phyloP scores from a whole-genome alignment of 371 early-diverging fungal genomes.

The Mortierella sp. region DNA sequence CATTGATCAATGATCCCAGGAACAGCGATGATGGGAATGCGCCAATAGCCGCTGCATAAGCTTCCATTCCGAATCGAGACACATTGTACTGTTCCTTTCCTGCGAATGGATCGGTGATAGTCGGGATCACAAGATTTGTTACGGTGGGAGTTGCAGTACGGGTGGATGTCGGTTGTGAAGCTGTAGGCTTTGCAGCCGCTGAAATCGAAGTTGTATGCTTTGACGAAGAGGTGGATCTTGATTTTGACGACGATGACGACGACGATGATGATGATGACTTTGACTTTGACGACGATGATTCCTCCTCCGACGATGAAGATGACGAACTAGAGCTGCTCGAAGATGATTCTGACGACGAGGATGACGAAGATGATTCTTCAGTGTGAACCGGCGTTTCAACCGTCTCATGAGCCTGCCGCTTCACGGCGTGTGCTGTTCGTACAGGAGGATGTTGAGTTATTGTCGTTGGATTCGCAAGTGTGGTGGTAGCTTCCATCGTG shows the following conservation, averaged over 20 bases:
- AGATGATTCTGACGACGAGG: background rate
- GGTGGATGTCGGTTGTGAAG: too few relatives aligned
- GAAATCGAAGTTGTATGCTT: background rate
- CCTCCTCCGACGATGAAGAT: slow-evolving; percentile 4
- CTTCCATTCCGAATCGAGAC: slow-evolving; percentile 55
- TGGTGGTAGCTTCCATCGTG: slow-evolving; percentile 1
- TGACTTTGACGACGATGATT: background rate
- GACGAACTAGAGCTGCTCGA: slow-evolving; percentile 3
- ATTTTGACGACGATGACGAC: background rate
- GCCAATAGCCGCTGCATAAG: slow-evolving; percentile 58
- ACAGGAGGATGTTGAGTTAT: background rate
- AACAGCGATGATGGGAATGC: slow-evolving; percentile 57
- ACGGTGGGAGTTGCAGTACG: background rate
- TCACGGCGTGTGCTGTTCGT: background rate
- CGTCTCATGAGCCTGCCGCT: slow-evolving; percentile 19
- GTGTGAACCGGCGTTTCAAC: too few relatives aligned
- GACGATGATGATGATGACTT: background rate
- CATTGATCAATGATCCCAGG: slow-evolving; percentile 51
- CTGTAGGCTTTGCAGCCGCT: slow-evolving; percentile 1
- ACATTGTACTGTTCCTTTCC: slow-evolving; percentile 30
- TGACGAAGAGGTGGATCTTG: slow-evolving; percentile 16
- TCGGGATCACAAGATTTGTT: slow-evolving; percentile 5
- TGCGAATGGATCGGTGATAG: slow-evolving; percentile 34
- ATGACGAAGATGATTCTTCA: slow-evolving; percentile 1
- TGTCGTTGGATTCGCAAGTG: background rate